Conservation (phyloP, 164 flowering plant species). For the Tinospora cordifolia region DNA sequence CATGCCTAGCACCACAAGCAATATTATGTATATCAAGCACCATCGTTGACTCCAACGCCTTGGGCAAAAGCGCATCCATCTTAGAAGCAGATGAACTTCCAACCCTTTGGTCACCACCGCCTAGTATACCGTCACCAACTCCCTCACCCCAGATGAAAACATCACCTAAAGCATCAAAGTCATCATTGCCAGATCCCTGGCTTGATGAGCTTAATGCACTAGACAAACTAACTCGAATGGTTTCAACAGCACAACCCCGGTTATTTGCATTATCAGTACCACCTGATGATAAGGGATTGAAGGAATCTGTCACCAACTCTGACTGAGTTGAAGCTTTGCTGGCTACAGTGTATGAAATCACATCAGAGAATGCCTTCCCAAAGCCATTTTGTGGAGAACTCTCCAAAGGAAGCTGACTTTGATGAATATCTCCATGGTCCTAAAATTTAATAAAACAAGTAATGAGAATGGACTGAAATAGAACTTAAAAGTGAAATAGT, state of each 20-base stretch:
- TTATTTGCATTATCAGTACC: conserved; percentile 40
- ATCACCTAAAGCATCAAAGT: conserved; percentile 77
- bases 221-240: conserved; percentile 72
- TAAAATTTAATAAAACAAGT: conserved; percentile 22
- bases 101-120: conserved; percentile 49
- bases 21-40: conserved; percentile 69
- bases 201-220: conserved; percentile 92
- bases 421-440: conserved; percentile 53
- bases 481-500: background rate
- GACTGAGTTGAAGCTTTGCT: conserved; percentile 28
- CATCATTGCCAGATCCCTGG: conserved; percentile 71
- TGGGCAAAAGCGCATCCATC: conserved; percentile 64
- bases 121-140: conserved; percentile 53
- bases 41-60: conserved; percentile 63
- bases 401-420: conserved; percentile 34
- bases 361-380: conserved; percentile 73
- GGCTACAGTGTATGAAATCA: conserved; percentile 51
- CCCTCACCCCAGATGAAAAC: conserved; percentile 91
- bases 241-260: conserved; percentile 54
- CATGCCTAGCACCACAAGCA: conserved; percentile 83
- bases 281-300: conserved; percentile 29
- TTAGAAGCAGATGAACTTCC: conserved; percentile 31
- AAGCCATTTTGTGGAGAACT: conserved; percentile 38
- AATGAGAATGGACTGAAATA: background rate
- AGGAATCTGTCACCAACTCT: conserved; percentile 31